Evolutionary conservation across 2,329 filamentous ascomycete genomes (phyloP).

Genomic region (Cyphellophora attinorum): DNA sequence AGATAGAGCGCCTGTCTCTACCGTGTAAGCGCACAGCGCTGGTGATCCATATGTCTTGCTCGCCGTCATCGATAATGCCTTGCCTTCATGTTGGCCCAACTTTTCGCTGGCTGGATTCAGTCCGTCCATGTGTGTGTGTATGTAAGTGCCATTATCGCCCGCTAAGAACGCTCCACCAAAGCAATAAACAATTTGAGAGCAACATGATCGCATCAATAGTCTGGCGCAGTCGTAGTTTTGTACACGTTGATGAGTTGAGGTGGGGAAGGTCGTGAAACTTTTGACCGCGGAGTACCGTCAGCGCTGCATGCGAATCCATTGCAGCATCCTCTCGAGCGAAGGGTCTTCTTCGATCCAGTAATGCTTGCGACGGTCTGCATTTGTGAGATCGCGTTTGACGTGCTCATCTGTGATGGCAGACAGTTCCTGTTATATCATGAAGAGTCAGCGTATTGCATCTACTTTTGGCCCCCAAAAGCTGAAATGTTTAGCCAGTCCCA

Average conservation of each 20-base stretch:
- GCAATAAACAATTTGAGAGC: too few species aligned
- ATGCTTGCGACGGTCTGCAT: constrained; percentile 45
- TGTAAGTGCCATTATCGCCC: too few species aligned
- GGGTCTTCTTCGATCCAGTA: constrained; percentile 57
- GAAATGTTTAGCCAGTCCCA: too few species aligned
- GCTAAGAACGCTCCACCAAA: too few species aligned
- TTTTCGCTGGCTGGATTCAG: background rate
- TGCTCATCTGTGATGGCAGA: constrained; percentile 46
- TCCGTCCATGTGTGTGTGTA: too few species aligned
- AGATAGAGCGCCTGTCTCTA: too few species aligned
- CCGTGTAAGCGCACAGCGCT: too few species aligned
- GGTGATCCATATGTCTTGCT: too few species aligned
- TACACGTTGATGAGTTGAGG: background rate
- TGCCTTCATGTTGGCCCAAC: too few species aligned
- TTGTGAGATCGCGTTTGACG: constrained; percentile 45
- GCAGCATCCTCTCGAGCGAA: constrained; percentile 39
- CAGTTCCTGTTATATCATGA: constrained; percentile 38
- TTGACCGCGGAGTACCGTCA: constrained; percentile 8
- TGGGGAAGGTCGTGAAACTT: background rate
- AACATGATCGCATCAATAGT: background rate
- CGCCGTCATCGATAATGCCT: too few species aligned
- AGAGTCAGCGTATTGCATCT: constrained; percentile 6
- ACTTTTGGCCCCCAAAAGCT: constrained; percentile 3
- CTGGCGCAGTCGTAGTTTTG: background rate
- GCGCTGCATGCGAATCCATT: constrained; percentile 32